Percentiles rank a stretch among this genome's conserved stretches.
Evolutionary conservation across 2,329 filamentous ascomycete species (phyloP).

Genomic region (Neonectria neomacrospora): DNA sequence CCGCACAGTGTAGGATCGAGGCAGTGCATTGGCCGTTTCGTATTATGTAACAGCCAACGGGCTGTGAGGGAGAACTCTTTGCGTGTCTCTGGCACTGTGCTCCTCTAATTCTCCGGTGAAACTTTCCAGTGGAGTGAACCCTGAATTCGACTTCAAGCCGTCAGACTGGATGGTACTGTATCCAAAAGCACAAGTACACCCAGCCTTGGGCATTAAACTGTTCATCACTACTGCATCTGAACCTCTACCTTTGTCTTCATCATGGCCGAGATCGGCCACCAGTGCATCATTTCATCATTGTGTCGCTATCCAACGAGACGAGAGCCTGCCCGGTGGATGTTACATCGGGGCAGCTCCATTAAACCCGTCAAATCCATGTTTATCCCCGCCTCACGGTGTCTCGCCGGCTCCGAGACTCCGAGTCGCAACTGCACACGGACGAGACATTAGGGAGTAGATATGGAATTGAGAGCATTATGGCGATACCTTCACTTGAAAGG

Average conservation of each 20-base stretch:
- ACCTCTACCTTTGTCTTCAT: not conserved
- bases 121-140: not conserved
- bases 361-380: constrained; percentile 2
- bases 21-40: constrained; percentile 3
- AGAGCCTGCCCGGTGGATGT: no score
- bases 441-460: not conserved
- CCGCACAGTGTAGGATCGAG: constrained; percentile 3
- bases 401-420: constrained; percentile 1
- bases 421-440: not conserved
- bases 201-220: no score
- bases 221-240: no score
- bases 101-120: not conserved
- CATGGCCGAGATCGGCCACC: not conserved
- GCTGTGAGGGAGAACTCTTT: not conserved
- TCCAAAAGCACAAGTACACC: no score
- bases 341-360: not conserved
- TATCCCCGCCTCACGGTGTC: not conserved
- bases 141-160: not conserved
- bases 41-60: constrained; percentile 1
- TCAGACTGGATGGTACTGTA: not conserved
- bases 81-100: not conserved
- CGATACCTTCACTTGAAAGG: not conserved
- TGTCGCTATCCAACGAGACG: not conserved
- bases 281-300: constrained; percentile 1
- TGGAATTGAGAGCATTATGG: not conserved